Evolutionary conservation across 176 grass and related monocot genomes (phyloP).

Genomic region (Musa acuminata): DNA sequence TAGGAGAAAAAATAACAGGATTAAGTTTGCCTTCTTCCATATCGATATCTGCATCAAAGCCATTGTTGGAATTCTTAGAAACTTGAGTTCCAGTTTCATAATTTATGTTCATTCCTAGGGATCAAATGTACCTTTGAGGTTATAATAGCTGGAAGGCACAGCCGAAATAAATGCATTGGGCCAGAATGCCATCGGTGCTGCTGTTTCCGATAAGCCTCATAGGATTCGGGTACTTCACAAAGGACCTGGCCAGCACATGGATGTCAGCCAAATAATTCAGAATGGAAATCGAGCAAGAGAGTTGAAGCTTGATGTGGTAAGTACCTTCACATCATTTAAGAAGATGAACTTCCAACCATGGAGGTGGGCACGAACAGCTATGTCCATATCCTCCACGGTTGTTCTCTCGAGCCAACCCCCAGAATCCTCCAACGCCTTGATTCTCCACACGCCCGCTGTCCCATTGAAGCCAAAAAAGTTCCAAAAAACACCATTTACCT

Average conservation of each 20-base stretch:
- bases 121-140: conserved; percentile 46
- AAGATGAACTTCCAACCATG: conserved; percentile 81
- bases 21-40: conserved; percentile 78
- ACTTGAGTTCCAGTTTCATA: background rate
- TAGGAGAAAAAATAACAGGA: conserved; percentile 75
- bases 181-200: conserved; percentile 84
- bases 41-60: conserved; percentile 42
- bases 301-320: background rate
- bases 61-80: conserved; percentile 18
- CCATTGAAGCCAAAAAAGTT: conserved; percentile 84
- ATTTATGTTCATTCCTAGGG: background rate
- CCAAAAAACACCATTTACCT: conserved; percentile 60
- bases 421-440: conserved; percentile 65
- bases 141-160: conserved; percentile 51
- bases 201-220: conserved; percentile 69
- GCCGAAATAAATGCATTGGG: conserved; percentile 70
- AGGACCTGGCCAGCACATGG: conserved; percentile 34
- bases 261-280: background rate
- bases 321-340: conserved; percentile 77
- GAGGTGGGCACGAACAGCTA: conserved; percentile 60
- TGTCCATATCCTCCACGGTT: conserved; percentile 80
- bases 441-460: conserved; percentile 76
- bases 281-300: background rate
- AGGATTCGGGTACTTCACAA: conserved; percentile 78
- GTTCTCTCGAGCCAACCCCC: conserved; percentile 81